Percentiles rank a stretch among this genome's conserved stretches.
These are phyloP conservation scores for Pisolithus orientalis DNA, from an alignment of 768 basidiomycete genomes.

Conservation along the genomic window DNA sequence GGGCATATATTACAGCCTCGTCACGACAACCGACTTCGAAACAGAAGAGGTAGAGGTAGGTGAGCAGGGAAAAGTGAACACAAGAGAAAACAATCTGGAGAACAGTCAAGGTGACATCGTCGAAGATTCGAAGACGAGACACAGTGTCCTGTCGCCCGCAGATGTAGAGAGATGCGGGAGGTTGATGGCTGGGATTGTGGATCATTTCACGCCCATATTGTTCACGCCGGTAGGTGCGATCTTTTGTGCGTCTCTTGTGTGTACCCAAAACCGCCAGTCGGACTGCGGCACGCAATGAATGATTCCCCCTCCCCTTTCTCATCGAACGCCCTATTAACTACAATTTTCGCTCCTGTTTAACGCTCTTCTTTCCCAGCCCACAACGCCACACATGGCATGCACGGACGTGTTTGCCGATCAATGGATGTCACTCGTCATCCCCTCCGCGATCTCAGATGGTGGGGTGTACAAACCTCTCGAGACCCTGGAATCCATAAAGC, in stretches of 20 bases:
- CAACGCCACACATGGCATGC: constrained; percentile 68
- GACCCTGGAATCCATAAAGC: constrained; percentile 55
- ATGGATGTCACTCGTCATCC: constrained; percentile 69
- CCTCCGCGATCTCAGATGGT: constrained; percentile 53
- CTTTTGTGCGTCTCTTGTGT: not conserved
- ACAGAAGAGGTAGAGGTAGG: constrained; percentile 22
- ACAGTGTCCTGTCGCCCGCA: constrained; percentile 26
- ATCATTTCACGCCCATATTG: constrained; percentile 63
- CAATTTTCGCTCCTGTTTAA: not conserved
- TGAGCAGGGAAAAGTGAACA: constrained; percentile 4
- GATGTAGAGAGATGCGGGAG: constrained; percentile 35
- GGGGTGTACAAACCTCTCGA: constrained; percentile 70
- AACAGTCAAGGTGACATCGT: not conserved
- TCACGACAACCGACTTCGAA: constrained; percentile 54
- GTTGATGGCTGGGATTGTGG: constrained; percentile 52
- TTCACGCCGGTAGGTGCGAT: constrained; percentile 49
- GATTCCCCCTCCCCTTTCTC: not conserved
- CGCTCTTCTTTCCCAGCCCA: constrained; percentile 24
- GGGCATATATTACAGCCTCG: constrained; percentile 56
- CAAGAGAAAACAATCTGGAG: not conserved
- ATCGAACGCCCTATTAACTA: not conserved
- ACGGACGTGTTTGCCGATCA: constrained; percentile 64
- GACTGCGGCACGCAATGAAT: not conserved
- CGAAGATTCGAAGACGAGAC: constrained; percentile 2
- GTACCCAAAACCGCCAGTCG: not conserved